Evolutionary conservation across 495 filamentous ascomycete species (phyloP), one percentile per base, ranked within the genome.

Genomic region (Parachaetomium inaequale): DNA sequence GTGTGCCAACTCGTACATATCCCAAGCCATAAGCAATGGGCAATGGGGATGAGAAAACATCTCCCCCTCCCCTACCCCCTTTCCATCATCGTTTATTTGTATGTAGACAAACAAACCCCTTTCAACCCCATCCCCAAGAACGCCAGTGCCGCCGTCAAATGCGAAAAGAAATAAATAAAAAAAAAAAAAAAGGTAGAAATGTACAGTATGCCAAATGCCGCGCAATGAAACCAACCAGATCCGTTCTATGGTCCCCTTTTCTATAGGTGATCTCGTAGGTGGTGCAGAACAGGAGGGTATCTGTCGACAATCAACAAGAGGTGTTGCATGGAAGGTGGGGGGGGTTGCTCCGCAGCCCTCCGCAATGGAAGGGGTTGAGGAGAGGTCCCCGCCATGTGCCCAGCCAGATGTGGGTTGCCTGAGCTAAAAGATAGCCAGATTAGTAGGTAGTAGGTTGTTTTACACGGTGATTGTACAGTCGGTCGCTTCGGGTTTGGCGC

Each of bases 391-490:
- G 42, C 42, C 42, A 11, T 7, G 19, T 31, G 28, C 49, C 15
- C 10, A 29, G 28, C 32, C 28, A 29, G 26, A 7, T 11, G 1
- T 32, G 28, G 28, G 6, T n/a, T 52, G 49, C 49, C 26, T 15
- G 4, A 12, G 55, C 28, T 12, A 23, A n/a, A 19, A 36, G 43
- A 4, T 26, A 19, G 36, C 12, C 28, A n/a, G 29, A 59, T 59
- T 38, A 50, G 21, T 50, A n/a, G 14, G 52, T 55, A 38, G 19
- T 17, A 40, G 15, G 31, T 46, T 55, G 21, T 31, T 59, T 49
- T 50, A 59, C 56, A 59, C 5, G 42, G 29, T 50, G 56, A 14
- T 46, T 50, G 56, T 59, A 59, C 56, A 59, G 45, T 17, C 53
- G n/a, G 53, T 25, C 42, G 29, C 7, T 55, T 40, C 31, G 32